Evolutionary conservation across 768 basidiomycete species (phyloP), one percentile per base, ranked within the genome.

Genomic region (Termitomyces sp.): DNA sequence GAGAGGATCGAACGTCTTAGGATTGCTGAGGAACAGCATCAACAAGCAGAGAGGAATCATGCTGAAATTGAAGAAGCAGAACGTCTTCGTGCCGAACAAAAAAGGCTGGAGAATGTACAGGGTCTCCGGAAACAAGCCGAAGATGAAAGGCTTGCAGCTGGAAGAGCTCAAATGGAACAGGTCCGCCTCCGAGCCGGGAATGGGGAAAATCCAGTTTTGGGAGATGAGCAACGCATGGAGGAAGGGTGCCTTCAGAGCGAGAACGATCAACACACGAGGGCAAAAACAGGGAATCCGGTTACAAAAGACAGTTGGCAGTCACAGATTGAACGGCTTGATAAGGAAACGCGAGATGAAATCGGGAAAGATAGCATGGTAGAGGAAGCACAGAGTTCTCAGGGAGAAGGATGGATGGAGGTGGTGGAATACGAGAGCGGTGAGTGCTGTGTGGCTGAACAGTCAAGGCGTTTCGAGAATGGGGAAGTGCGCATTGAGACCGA

Each of bases 1-100:
- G 62, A 71, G 48, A 74, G 79, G 49, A 66, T 77, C 27, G 75
- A 80, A 45, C 71, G 73, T 6, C 60, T 76, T 24, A 71, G 71
- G 36, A 62, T 71, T 36, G 68, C 67, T 16, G 73, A 75, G 47
- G 70, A 76, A 56, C 71, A 69, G 43, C 67, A 62, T 55, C 68
- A 68, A 51, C 71, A 65, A 47, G 72, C 68, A 44, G 74, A 79
- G 57, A 64, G 70, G 55, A 75, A 73, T 39, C 73, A 72, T 4
- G 56, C 73, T 14, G 70, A 71, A 52, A 70, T 65, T 30, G 73
- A 76, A 65, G 74, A 74, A 48, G 68, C 66, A 5, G 74, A 76
- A 53, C 70, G 71, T n/a, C 51, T 66, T 42, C 69, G 69, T 22
- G 34, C 67, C 13, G 76, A 78, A 63, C 60, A 71, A 36, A 71